phyloP scores from a whole-genome alignment of 208 protist species.

The Leishmania tropica region DNA sequence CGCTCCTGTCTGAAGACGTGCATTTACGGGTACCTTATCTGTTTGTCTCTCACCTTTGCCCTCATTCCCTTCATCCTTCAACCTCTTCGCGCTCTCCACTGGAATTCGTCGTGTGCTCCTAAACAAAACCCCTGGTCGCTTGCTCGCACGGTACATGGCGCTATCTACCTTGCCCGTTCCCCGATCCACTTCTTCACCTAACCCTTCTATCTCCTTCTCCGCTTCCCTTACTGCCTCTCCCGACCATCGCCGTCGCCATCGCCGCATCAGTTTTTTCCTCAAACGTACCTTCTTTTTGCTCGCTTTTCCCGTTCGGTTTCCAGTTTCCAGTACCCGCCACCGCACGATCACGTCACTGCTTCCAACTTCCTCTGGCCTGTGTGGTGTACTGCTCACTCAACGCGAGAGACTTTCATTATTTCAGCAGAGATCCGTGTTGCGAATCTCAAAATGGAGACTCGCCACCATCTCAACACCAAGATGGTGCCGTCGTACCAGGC shows the following conservation, averaged over 20 bases:
- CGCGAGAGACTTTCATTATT: not conserved
- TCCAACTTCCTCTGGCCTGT: not conserved
- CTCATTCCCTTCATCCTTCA: not conserved
- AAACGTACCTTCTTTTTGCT: not conserved
- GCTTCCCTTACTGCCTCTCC: not conserved
- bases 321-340: not conserved
- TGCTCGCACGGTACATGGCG: not conserved
- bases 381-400: not conserved
- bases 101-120: not conserved
- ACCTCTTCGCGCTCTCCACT: not conserved
- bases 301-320: not conserved
- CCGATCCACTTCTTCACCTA: not conserved
- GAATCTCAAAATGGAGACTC: constrained; percentile 9
- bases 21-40: not conserved
- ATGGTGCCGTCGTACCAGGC: constrained; percentile 52
- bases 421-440: not conserved
- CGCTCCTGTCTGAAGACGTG: not conserved
- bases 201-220: not conserved
- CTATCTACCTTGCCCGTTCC: not conserved
- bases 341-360: too few species aligned
- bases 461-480: constrained; percentile 18
- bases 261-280: not conserved
- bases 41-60: not conserved
- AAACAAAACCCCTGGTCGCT: not conserved
- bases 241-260: not conserved